Base-by-base conservation (phyloP, 495 filamentous ascomycete species). In the Lepidopterella palustris region DNA sequence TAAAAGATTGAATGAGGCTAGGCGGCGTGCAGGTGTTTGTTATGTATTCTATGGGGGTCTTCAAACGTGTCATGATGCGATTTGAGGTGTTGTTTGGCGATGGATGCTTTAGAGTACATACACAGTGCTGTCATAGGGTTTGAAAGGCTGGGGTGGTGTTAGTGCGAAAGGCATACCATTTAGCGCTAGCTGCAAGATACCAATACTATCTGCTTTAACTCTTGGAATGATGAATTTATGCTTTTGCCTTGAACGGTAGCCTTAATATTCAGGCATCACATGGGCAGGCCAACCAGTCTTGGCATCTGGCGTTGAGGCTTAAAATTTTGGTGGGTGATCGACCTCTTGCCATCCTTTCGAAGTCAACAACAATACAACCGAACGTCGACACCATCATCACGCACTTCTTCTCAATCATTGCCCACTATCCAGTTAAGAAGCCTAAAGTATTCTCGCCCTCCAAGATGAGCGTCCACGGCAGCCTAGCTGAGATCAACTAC, bases 401-500 rank as follows among this genome's bases (percentile, higher is more conserved):
- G 26, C 23, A 18, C 23, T 24, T 13, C 13, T 42, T 18, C 35
- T 3, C 35, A 11, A 42, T 42, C 35, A 42, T 18, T 42, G 35
- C 18, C 35, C 35, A n/a, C n/a, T n/a, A 42, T 42, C 35, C 18
- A 42, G 3, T 13, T 42, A 18, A 42, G 18, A 11, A 42, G 13
- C 35, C 35, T 15, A 42, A 11, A 3, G 9, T 18, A 42, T 10
- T 42, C 10, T 4, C 9, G 35, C 13, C 35, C 35, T 25, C 25
- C 5, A 24, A 25, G 47, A 24, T 50, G 21, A 25, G 26, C 20
- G 24, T 50, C 24, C 21, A 25, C 15, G 47, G 47, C 9, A 55
- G 27, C 53, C 73, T 75, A 67, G 65, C 67, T 10, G 69, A 88
- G 67, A 82, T 85, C 70, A 78, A 77, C 66, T 92, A 84, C 70